Base-by-base conservation (phyloP, 208 protist species). In the Leishmania major region DNA sequence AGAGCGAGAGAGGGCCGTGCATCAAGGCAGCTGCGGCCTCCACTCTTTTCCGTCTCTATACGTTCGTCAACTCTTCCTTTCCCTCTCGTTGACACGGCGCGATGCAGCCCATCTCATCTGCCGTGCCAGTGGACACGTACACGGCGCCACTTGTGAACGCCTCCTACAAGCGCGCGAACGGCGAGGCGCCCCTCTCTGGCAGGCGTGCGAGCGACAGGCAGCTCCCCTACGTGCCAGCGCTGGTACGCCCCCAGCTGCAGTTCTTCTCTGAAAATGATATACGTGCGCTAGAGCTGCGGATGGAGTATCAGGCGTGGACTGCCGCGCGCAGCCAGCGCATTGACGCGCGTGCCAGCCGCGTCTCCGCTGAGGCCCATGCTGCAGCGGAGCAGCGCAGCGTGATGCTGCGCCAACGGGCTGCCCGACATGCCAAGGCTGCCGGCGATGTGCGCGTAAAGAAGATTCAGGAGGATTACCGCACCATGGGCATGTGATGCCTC, bases 181-280 rank as follows among this genome's bases (percentile, higher is more conserved):
- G 74, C 3, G 83, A 82, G 57, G 78, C 78, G 10, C 40, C 85
- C 13, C 47, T 84, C n/a, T 55, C 71, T 0, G 10, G 77, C 66
- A 45, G 45, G 28, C 51, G 40, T 55, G 74, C 13, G 15, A 57
- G 11, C 59, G 47, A 66, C 43, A 55, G 49, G 3, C 43, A 74
- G 25, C 69, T 55, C 3, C 60, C 85, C 43, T 43, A 17, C n/a
- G 64, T 93, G 57, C 88, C 89, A 11, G 89, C 91, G 31, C 51
- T 84, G 49, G 47, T 95, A 51, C 88, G 88, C 35, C 81, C 87
- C 0, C 89, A 95, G 82, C 86, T 95, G 53, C 64, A 83, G 37
- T 72, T 77, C n/a, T 49, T 93, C 19, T 60, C 53, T 25, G 83
- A 84, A 25, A 82, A 87, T 8, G 79, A 91, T 77, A 40, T 95